A percentile compares a stretch with the other conserved stretches of the same genome.
phyloP scores from a whole-genome alignment of 2,329 filamentous ascomycete species.

The Parafenestella ontariensis region DNA sequence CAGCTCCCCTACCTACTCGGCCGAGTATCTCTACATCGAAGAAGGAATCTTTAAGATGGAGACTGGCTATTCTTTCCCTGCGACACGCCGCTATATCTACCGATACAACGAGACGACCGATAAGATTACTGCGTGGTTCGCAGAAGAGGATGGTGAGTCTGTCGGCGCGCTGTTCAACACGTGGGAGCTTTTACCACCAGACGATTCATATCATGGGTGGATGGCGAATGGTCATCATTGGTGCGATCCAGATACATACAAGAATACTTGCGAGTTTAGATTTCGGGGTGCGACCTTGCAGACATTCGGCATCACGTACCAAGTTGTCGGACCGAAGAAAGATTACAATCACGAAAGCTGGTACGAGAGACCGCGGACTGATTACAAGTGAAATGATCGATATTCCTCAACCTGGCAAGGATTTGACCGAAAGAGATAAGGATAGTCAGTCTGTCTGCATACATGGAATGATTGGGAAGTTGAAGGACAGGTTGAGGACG shows the following conservation, averaged over 20 bases:
- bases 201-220: conserved; percentile 59
- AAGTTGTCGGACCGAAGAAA: conserved; percentile 75
- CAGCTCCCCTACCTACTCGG: conserved; percentile 53
- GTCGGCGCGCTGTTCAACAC: conserved; percentile 80
- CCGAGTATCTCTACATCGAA: conserved; percentile 71
- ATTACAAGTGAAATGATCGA: not conserved
- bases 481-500: no score
- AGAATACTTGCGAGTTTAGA: conserved; percentile 72
- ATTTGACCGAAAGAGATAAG: not conserved
- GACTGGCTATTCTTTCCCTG: conserved; percentile 64
- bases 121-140: conserved; percentile 75
- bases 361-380: conserved; percentile 34
- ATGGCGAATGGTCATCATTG: conserved; percentile 71
- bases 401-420: not conserved
- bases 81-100: conserved; percentile 73
- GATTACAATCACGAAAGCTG: conserved; percentile 64
- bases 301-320: conserved; percentile 61
- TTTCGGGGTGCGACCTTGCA: conserved; percentile 47
- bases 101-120: conserved; percentile 70
- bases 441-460: not conserved
- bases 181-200: conserved; percentile 63
- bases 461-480: no score
- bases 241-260: conserved; percentile 75
- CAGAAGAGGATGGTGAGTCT: conserved; percentile 71
- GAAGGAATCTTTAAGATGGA: conserved; percentile 69